phyloP scores from a whole-genome alignment of 2,329 filamentous ascomycete genomes.

The Phialophora macrospora region DNA sequence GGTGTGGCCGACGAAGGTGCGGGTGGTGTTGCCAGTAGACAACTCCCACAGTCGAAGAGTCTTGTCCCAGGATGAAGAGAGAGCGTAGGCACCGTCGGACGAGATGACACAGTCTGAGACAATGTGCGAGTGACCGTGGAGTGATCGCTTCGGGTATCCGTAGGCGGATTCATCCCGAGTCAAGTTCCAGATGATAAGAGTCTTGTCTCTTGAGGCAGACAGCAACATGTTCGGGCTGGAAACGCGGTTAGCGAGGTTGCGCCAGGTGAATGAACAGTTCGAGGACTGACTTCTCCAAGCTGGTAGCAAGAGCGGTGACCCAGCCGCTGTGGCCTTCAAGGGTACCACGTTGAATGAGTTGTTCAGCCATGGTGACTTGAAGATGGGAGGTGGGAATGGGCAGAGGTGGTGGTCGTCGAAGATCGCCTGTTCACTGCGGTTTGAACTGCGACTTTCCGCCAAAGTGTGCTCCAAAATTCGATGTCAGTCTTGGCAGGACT shows the following conservation, averaged over 20 bases:
- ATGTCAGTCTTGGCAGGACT: not conserved
- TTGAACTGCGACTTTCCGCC: slow-evolving; percentile 13
- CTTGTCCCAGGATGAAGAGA: slow-evolving; percentile 99
- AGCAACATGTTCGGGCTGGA: slow-evolving; percentile 98
- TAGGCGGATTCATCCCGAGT: slow-evolving; percentile 98
- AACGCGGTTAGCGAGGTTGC: slow-evolving; percentile 46
- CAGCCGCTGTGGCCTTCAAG: slow-evolving; percentile 99
- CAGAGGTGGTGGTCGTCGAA: slow-evolving; percentile 10
- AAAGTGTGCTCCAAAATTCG: slow-evolving; percentile 20
- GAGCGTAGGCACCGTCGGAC: slow-evolving; percentile 97
- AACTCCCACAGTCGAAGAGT: slow-evolving; percentile 99
- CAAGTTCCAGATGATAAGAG: slow-evolving; percentile 99
- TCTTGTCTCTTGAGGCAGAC: slow-evolving; percentile 96
- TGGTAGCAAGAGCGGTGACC: slow-evolving; percentile 98
- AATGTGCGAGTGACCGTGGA: slow-evolving; percentile 99
- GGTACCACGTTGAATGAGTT: slow-evolving; percentile 94
- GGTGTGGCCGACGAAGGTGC: slow-evolving; percentile 98
- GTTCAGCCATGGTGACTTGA: slow-evolving; percentile 74
- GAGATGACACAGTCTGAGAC: slow-evolving; percentile 99
- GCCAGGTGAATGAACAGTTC: slow-evolving; percentile 30
- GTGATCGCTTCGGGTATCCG: slow-evolving; percentile 98
- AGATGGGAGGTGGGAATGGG: slow-evolving; percentile 20
- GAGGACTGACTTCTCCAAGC: slow-evolving; percentile 87
- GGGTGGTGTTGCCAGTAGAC: slow-evolving; percentile 92
- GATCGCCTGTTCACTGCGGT: slow-evolving; percentile 15